Conservation (phyloP, 108 stramenopile species). For the Parietichytrium sp. region DNA sequence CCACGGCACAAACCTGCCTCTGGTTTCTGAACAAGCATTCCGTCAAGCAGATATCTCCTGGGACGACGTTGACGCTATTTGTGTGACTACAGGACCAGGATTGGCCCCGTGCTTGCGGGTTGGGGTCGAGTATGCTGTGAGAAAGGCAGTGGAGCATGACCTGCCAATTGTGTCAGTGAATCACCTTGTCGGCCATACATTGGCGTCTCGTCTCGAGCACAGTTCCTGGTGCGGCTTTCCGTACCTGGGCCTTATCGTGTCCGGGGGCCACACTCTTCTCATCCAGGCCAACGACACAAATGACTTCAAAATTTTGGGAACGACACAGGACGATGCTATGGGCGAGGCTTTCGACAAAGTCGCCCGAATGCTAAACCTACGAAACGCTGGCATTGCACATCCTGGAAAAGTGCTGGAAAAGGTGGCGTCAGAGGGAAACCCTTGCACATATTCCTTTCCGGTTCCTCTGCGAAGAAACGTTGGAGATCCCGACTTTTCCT, state of each 20-base stretch:
- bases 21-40: neutral
- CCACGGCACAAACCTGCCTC: slow-evolving; percentile 43
- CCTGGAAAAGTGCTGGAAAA: slow-evolving; percentile 13
- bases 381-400: neutral
- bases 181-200: slow-evolving; percentile 44
- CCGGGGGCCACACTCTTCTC: slow-evolving; percentile 49
- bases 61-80: slow-evolving; percentile 43
- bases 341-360: slow-evolving; percentile 51
- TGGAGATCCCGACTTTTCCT: neutral
- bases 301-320: neutral
- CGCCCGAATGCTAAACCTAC: neutral
- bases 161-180: slow-evolving; percentile 43
- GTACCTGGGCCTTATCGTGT: slow-evolving; percentile 42
- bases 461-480: neutral
- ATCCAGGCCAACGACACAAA: slow-evolving; percentile 13
- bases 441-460: neutral
- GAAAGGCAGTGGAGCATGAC: neutral
- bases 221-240: neutral
- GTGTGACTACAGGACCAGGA: slow-evolving; percentile 48
- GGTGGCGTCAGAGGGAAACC: neutral
- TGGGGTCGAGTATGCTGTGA: slow-evolving; percentile 11
- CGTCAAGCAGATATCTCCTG: neutral
- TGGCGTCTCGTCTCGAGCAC: slow-evolving; percentile 27
- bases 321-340: slow-evolving; percentile 44
- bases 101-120: slow-evolving; percentile 42